Evolutionary conservation across 305 asterid species (phyloP), one percentile per base, ranked within the genome.

Genomic region (Salvia sclarea): DNA sequence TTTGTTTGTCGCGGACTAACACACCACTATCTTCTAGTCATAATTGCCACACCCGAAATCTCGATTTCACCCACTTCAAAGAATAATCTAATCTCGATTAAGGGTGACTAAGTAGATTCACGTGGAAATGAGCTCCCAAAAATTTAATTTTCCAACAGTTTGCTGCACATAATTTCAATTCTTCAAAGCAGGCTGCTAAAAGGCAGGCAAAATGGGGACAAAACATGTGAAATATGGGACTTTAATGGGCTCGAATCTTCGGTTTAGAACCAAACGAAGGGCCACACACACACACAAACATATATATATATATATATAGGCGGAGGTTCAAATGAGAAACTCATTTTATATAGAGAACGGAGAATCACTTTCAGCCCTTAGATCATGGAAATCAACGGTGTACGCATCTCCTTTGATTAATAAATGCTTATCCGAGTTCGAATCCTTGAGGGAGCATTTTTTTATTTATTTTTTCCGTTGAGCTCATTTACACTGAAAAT

Each of bases 211-310:
- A 50, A 2, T 17, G 48, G 9, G 6, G 13, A 3, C 57, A 44
- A 17, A 8, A 63, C 68, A 45, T 45, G 68, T 24, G 55, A 50
- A 50, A 24, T n/a, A 24, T 63, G 43, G 44, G 43, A 31, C 44
- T 56, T 14, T 49, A 4, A 28, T 53, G 59, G 59, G 49, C 49
- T 44, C 18, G 3, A n/a, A 12, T 5, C 6, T 22, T 52, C 37
- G 31, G 13, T 24, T 21, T 52, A 11, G 9, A 52, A 21, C 17
- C 40, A 6, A 3, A 28, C 2, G 13, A 55, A n/a, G 38, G 40
- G 10, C 24, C 12, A 37, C 0, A 12, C 8, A 8, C 12, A 37
- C 13, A 37, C 43, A 37, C 35, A 37, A 12, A 37, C 43, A 37
- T 2, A 37, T 4, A 37, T 0, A 37, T 1, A 37, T 2, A 37